These are phyloP conservation scores for Ambrosiella beaveri DNA, from an alignment of 2,329 filamentous ascomycete species.

Conservation along the genomic window DNA sequence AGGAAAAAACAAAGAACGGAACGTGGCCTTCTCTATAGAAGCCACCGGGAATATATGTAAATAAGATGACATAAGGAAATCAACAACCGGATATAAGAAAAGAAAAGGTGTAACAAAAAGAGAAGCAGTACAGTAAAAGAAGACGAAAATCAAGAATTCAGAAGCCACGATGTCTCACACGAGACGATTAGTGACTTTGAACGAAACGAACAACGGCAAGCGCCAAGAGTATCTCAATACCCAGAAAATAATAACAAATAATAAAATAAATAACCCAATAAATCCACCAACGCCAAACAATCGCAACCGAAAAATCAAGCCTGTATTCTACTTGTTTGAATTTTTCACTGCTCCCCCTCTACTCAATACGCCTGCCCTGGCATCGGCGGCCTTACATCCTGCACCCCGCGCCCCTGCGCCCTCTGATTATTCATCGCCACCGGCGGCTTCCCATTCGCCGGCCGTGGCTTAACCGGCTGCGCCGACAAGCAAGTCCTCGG, in stretches of 20 bases:
- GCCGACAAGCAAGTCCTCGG: constrained; percentile 88
- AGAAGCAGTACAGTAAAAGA: not conserved
- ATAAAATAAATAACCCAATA: constrained; percentile 1
- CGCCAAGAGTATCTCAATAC: not conserved
- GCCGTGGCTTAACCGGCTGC: constrained; percentile 73
- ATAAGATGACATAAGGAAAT: not conserved
- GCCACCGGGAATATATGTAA: not conserved
- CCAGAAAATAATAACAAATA: constrained; percentile 1
- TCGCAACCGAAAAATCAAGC: not conserved
- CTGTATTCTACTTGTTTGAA: not conserved
- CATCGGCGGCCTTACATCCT: not conserved
- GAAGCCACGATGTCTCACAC: too few relatives aligned
- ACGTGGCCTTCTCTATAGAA: not conserved
- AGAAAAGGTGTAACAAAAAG: not conserved
- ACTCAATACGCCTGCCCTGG: constrained; percentile 8
- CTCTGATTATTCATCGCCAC: constrained; percentile 9
- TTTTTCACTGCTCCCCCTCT: not conserved
- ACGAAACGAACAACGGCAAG: too few relatives aligned
- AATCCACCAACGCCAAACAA: not conserved
- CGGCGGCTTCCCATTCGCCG: constrained; percentile 24
- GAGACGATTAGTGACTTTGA: too few relatives aligned
- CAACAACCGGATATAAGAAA: not conserved
- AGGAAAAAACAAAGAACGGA: not conserved
- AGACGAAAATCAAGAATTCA: not conserved
- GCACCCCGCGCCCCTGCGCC: not conserved